These are phyloP conservation scores for Mycocentrospora acerina DNA, from an alignment of 2,329 filamentous ascomycete species.

Conservation along the genomic window DNA sequence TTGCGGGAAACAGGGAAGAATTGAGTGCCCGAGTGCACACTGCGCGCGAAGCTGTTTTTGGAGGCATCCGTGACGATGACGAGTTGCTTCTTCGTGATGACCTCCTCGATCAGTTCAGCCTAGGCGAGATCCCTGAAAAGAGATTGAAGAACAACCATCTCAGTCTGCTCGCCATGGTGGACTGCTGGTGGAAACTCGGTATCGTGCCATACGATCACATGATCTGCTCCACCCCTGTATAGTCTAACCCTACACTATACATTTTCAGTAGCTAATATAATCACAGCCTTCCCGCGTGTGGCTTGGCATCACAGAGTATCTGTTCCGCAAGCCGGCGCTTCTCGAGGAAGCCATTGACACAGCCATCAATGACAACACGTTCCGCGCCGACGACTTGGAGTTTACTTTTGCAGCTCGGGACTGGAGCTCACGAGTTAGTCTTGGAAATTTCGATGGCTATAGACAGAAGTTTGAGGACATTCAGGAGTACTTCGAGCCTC, in stretches of 20 bases:
- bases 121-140: slow-evolving; percentile 69
- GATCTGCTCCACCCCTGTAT: slow-evolving; percentile 91
- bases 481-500: slow-evolving; percentile 85
- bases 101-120: slow-evolving; percentile 83
- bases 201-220: slow-evolving; percentile 99
- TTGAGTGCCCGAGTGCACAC: slow-evolving; percentile 73
- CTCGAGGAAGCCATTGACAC: slow-evolving; percentile 84
- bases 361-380: slow-evolving; percentile 85
- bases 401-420: slow-evolving; percentile 96
- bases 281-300: slow-evolving; percentile 82
- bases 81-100: slow-evolving; percentile 75
- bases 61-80: slow-evolving; percentile 55
- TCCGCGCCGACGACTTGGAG: slow-evolving; percentile 92
- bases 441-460: slow-evolving; percentile 93
- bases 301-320: slow-evolving; percentile 94
- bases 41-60: slow-evolving; percentile 73
- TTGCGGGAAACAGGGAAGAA: slow-evolving; percentile 77
- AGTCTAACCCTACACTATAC: slow-evolving; percentile 24
- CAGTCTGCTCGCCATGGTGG: slow-evolving; percentile 91
- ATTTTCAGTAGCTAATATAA: slow-evolving; percentile 1
- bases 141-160: slow-evolving; percentile 89
- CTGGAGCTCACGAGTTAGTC: slow-evolving; percentile 90
- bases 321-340: slow-evolving; percentile 80
- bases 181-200: slow-evolving; percentile 92
- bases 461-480: slow-evolving; percentile 87